These are phyloP conservation scores for Triticum dicoccoides DNA, from an alignment of 176 grass and related monocot species.

Conservation along the genomic window DNA sequence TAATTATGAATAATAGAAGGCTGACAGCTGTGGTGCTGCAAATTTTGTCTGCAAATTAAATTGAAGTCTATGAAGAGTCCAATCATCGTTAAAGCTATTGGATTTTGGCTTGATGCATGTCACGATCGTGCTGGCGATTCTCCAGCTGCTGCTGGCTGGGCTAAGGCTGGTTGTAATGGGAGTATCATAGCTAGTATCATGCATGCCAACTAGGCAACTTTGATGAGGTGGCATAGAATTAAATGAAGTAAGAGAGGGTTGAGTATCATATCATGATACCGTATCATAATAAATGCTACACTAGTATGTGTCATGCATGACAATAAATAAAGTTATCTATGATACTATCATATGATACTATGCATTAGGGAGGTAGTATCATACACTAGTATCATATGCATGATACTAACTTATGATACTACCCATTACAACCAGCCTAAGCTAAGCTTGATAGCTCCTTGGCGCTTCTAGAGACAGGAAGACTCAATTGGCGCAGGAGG, in stretches of 20 bases:
- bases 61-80: background rate
- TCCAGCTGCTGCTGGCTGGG: constrained; percentile 21
- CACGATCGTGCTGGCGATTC: constrained; percentile 31
- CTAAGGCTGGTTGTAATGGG: background rate
- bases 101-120: constrained; percentile 23
- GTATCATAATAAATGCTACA: too few relatives aligned
- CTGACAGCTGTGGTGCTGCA: background rate
- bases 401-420: too few relatives aligned
- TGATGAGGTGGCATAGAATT: too few relatives aligned
- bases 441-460: constrained; percentile 19
- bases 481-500: background rate
- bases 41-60: background rate
- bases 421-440: background rate
- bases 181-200: too few relatives aligned
- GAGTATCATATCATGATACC: too few relatives aligned
- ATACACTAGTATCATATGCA: too few relatives aligned
- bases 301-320: too few relatives aligned
- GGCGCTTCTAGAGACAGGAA: background rate
- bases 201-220: too few relatives aligned
- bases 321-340: too few relatives aligned
- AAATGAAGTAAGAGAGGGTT: too few relatives aligned
- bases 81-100: constrained; percentile 4
- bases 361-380: too few relatives aligned
- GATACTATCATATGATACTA: too few relatives aligned
- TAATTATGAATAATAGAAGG: background rate